Percentiles rank a stretch among this genome's conserved stretches.
Evolutionary conservation across 495 filamentous ascomycete genomes (phyloP).

Genomic region (Daldinia childiae): DNA sequence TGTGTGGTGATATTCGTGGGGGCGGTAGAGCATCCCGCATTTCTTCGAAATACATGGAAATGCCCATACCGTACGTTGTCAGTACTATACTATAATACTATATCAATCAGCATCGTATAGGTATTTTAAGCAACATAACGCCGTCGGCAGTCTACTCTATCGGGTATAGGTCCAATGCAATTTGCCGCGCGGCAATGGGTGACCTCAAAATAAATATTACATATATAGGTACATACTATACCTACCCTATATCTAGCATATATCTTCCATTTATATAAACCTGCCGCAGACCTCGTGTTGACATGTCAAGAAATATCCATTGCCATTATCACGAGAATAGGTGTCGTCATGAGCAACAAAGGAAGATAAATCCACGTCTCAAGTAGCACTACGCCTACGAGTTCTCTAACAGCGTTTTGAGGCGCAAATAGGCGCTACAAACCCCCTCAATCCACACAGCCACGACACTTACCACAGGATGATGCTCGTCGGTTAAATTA

Average conservation of each 20-base stretch:
- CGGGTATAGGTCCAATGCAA: constrained; percentile 22
- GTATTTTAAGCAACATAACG: constrained; percentile 15
- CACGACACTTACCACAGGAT: constrained; percentile 7
- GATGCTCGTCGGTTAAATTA: constrained; percentile 31
- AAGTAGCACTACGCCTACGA: constrained; percentile 11
- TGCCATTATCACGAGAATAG: neutral
- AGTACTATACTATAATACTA: constrained; percentile 7
- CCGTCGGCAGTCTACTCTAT: constrained; percentile 12
- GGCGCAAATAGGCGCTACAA: constrained; percentile 7
- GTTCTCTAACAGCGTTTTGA: neutral
- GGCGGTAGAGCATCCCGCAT: constrained; percentile 16
- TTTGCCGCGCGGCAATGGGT: constrained; percentile 41
- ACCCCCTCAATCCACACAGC: neutral
- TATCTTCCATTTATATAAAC: constrained; percentile 18
- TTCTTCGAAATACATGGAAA: neutral
- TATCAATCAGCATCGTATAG: constrained; percentile 4
- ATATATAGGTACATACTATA: neutral
- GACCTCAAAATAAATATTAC: constrained; percentile 9
- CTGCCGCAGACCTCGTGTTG: constrained; percentile 1
- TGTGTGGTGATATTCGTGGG: neutral
- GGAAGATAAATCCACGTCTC: neutral
- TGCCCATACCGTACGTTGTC: neutral
- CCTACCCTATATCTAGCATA: neutral
- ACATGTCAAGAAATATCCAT: neutral
- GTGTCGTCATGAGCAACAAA: neutral